These are phyloP conservation scores for Globisporangium uncinulatum DNA, from an alignment of 352 stramenopile species.

Conservation along the genomic window DNA sequence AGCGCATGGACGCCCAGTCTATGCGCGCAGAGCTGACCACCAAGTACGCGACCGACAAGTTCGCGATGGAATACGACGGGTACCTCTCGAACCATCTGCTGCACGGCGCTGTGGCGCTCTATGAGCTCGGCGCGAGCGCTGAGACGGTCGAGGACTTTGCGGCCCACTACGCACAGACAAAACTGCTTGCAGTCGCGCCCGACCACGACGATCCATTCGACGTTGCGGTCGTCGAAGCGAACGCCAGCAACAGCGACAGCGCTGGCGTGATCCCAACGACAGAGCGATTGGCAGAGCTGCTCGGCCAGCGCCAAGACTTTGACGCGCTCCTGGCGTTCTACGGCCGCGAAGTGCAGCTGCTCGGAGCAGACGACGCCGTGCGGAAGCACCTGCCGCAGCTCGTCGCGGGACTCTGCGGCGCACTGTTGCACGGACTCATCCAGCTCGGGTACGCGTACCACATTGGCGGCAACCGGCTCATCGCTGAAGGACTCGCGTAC, in stretches of 20 bases:
- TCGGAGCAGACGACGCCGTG: constrained; percentile 19
- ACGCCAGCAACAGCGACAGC: background rate
- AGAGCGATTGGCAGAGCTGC: constrained; percentile 12
- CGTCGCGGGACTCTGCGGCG: constrained; percentile 22
- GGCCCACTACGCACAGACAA: constrained; percentile 16
- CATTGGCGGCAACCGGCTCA: constrained; percentile 17
- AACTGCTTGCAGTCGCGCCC: constrained; percentile 11
- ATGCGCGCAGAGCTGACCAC: constrained; percentile 21
- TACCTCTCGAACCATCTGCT: constrained; percentile 36
- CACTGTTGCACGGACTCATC: constrained; percentile 31
- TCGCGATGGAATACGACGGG: constrained; percentile 29
- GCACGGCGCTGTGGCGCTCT: constrained; percentile 25
- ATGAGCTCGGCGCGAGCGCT: constrained; percentile 19
- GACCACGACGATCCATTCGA: constrained; percentile 11
- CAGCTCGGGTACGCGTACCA: constrained; percentile 33
- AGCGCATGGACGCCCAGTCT: background rate
- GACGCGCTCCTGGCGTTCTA: constrained; percentile 29
- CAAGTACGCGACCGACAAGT: constrained; percentile 27
- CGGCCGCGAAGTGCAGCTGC: constrained; percentile 19
- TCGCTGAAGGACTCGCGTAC: constrained; percentile 30
- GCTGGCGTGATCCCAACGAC: background rate
- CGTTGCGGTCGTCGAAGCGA: constrained; percentile 2
- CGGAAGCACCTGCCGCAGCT: constrained; percentile 20
- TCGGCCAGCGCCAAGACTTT: constrained; percentile 25
- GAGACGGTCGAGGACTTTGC: constrained; percentile 20